These are phyloP conservation scores for Kodamaea suecica DNA, from an alignment of 1,139 yeast genomes.

Conservation along the genomic window DNA sequence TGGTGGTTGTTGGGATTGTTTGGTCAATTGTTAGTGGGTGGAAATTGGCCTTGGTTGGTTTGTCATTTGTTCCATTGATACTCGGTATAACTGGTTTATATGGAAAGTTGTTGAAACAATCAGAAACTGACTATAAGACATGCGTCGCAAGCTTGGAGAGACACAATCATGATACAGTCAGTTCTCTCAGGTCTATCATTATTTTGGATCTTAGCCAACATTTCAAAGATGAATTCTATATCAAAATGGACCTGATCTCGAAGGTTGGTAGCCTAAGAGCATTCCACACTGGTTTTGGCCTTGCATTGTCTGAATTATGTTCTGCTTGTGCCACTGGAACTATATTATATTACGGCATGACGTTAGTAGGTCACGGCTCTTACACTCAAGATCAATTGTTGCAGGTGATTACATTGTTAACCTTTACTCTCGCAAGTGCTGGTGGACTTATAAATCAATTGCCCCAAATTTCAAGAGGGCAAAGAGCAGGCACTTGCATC, in stretches of 20 bases:
- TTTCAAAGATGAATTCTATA: slow-evolving; percentile 40
- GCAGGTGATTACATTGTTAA: slow-evolving; percentile 66
- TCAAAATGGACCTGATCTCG: slow-evolving; percentile 25
- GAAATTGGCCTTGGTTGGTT: slow-evolving; percentile 79
- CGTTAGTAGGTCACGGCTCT: slow-evolving; percentile 53
- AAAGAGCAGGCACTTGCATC: slow-evolving; percentile 62
- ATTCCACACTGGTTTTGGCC: slow-evolving; percentile 58
- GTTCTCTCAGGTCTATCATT: slow-evolving; percentile 62
- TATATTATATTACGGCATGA: slow-evolving; percentile 73
- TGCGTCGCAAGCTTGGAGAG: slow-evolving; percentile 53
- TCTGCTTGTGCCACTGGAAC: slow-evolving; percentile 64
- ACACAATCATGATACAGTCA: slow-evolving; percentile 54
- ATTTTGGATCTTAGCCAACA: slow-evolving; percentile 49
- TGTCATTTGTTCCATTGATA: slow-evolving; percentile 68
- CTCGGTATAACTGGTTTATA: slow-evolving; percentile 49
- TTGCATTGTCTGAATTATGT: slow-evolving; percentile 53
- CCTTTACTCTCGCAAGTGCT: slow-evolving; percentile 70
- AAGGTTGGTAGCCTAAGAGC: slow-evolving; percentile 48
- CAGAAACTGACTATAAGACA: slow-evolving; percentile 62
- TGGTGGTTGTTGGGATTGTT: slow-evolving; percentile 57
- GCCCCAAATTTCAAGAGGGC: slow-evolving; percentile 78
- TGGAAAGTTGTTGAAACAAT: slow-evolving; percentile 47
- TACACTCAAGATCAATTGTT: slow-evolving; percentile 59
- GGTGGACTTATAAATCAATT: slow-evolving; percentile 57
- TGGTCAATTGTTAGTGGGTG: slow-evolving; percentile 87